Conservation (phyloP, 345 rosid species). For the Clausena lansium region DNA sequence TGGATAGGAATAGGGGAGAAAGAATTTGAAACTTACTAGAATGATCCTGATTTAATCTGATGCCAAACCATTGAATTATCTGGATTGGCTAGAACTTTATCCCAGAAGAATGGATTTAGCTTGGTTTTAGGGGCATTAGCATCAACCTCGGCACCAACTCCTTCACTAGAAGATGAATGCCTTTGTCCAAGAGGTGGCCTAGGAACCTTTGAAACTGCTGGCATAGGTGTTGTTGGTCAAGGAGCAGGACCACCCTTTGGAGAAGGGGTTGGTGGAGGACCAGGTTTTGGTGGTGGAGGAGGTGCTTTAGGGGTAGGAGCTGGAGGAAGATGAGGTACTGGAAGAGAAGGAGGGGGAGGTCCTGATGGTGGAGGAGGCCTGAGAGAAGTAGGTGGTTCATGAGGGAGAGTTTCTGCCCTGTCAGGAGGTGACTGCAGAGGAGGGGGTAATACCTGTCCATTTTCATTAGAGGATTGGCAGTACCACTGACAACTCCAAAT, state of each 20-base stretch:
- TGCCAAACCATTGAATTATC: constrained; percentile 97
- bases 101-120: constrained; percentile 98
- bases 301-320: too few relatives aligned
- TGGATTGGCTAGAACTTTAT: constrained; percentile 88
- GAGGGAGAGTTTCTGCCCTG: too few relatives aligned
- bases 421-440: too few relatives aligned
- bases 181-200: constrained; percentile 41
- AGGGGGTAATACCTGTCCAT: too few relatives aligned
- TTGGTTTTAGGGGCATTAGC: constrained; percentile 69
- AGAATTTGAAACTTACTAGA: constrained; percentile 65
- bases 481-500: too few relatives aligned
- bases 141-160: constrained; percentile 32
- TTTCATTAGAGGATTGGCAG: too few relatives aligned
- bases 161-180: constrained; percentile 35
- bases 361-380: too few relatives aligned
- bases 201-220: constrained; percentile 45
- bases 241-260: constrained; percentile 43
- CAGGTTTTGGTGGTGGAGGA: too few relatives aligned
- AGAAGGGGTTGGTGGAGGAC: constrained; percentile 56
- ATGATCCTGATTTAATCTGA: constrained; percentile 92
- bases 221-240: constrained; percentile 65
- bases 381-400: too few relatives aligned
- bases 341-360: too few relatives aligned
- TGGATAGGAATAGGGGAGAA: neutral
- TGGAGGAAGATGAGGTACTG: too few relatives aligned